Conservation (phyloP, 192 early-diverging fungal species). For the Gigaspora rosea region DNA sequence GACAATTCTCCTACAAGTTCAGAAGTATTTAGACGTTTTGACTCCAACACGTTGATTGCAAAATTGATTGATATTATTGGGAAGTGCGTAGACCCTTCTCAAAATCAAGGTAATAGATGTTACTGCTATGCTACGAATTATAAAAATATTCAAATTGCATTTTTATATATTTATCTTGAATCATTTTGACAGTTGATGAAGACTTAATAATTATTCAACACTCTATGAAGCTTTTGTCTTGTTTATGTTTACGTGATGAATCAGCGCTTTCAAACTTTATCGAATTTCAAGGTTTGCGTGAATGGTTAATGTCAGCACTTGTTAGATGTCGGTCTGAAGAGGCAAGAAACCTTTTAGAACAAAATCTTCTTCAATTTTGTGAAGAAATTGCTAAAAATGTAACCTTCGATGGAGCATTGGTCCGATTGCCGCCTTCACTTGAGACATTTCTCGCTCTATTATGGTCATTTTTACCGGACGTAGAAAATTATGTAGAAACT, state of each 20-base stretch:
- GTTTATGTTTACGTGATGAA: constrained; percentile 31
- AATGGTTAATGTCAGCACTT: constrained; percentile 31
- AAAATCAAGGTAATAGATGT: constrained; percentile 24
- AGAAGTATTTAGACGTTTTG: constrained; percentile 2
- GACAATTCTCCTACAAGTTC: neutral
- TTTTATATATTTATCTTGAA: neutral
- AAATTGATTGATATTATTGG: constrained; percentile 28
- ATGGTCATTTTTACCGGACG: constrained; percentile 26
- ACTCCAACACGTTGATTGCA: constrained; percentile 6
- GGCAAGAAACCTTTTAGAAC: constrained; percentile 15
- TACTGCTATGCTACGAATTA: neutral
- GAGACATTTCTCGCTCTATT: constrained; percentile 20
- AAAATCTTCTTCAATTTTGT: constrained; percentile 28
- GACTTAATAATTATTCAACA: constrained; percentile 30
- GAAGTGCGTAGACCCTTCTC: constrained; percentile 23
- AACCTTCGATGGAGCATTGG: no score
- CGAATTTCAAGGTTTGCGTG: constrained; percentile 15
- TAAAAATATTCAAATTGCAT: neutral
- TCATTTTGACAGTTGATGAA: constrained; percentile 17
- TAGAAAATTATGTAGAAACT: constrained; percentile 31
- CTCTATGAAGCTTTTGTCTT: constrained; percentile 27
- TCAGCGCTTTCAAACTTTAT: constrained; percentile 22
- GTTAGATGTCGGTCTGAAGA: constrained; percentile 30
- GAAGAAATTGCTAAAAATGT: constrained; percentile 5
- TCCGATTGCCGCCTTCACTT: constrained; percentile 10